Evolutionary conservation across 2,329 filamentous ascomycete genomes (phyloP).

Genomic region (Diaporthe sp.): DNA sequence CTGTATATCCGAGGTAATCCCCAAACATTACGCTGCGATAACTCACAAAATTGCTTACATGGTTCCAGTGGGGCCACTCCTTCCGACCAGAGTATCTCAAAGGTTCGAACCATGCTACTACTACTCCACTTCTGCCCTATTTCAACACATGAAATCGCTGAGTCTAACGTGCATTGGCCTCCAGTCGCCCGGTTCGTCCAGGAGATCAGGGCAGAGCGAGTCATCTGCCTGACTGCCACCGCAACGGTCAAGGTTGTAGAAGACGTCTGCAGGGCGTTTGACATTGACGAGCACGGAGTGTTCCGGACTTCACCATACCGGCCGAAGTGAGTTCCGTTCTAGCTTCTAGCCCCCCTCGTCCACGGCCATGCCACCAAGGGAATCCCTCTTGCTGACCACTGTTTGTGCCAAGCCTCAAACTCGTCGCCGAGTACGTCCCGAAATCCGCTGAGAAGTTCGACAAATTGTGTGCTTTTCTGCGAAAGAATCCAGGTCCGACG

Average conservation of each 20-base stretch:
- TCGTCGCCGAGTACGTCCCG: slow-evolving; percentile 62
- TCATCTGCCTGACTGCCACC: slow-evolving; percentile 72
- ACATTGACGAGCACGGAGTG: slow-evolving; percentile 62
- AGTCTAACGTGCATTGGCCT: background rate
- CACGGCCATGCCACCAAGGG: background rate
- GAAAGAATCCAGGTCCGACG: slow-evolving; percentile 64
- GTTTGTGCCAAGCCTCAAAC: slow-evolving; percentile 55
- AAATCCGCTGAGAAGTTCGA: slow-evolving; percentile 60
- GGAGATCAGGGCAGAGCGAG: slow-evolving; percentile 69
- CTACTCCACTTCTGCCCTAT: slow-evolving; percentile 45
- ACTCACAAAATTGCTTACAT: slow-evolving; percentile 34
- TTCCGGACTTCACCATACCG: slow-evolving; percentile 73
- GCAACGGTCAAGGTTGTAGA: slow-evolving; percentile 68
- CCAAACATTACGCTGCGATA: background rate
- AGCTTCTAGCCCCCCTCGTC: background rate
- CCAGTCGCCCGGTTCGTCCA: slow-evolving; percentile 66
- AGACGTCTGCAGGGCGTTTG: slow-evolving; percentile 67
- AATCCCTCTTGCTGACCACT: background rate
- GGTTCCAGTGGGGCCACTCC: slow-evolving; percentile 60
- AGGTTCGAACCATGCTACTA: slow-evolving; percentile 46
- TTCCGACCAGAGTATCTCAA: slow-evolving; percentile 66
- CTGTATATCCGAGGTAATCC: slow-evolving; percentile 64
- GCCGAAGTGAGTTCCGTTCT: slow-evolving; percentile 56
- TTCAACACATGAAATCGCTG: fast-evolving
- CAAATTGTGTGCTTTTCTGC: slow-evolving; percentile 62